Evolutionary conservation across 192 early-diverging fungal species (phyloP).

Genomic region (Linderina pennispora): DNA sequence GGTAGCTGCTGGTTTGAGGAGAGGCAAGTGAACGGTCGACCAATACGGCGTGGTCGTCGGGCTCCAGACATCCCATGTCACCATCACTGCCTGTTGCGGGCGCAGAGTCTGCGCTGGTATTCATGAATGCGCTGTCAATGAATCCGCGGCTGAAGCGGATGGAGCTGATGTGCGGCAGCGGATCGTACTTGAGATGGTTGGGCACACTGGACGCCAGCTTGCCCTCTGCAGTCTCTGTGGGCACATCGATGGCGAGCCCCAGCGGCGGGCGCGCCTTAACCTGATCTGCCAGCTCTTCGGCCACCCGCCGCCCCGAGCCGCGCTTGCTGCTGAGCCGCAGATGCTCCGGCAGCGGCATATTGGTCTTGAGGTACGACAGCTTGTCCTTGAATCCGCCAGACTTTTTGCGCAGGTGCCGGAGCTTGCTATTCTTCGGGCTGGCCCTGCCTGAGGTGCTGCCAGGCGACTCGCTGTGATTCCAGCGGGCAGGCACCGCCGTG

Average conservation of each 20-base stretch:
- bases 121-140: constrained; percentile 28
- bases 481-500: background rate
- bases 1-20: too few species aligned
- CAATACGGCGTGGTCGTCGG: too few species aligned
- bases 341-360: background rate
- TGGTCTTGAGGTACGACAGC: constrained; percentile 20
- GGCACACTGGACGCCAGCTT: background rate
- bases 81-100: constrained; percentile 1
- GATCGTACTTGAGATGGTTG: constrained; percentile 17
- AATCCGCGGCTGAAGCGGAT: constrained; percentile 46
- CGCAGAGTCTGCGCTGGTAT: constrained; percentile 12
- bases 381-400: constrained; percentile 33
- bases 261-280: constrained; percentile 34
- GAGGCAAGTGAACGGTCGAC: too few species aligned
- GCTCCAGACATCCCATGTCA: too few species aligned
- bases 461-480: background rate
- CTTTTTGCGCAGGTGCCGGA: constrained; percentile 25
- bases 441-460: constrained; percentile 10
- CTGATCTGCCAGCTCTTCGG: too few species aligned
- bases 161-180: constrained; percentile 30
- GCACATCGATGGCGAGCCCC: constrained; percentile 11
- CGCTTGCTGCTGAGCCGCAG: background rate
- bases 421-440: too few species aligned
- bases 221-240: background rate
- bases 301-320: background rate